Percentiles rank a stretch among this genome's conserved stretches.
Evolutionary conservation across 805 yeast species (phyloP).

Genomic region (Ogataea sp.): DNA sequence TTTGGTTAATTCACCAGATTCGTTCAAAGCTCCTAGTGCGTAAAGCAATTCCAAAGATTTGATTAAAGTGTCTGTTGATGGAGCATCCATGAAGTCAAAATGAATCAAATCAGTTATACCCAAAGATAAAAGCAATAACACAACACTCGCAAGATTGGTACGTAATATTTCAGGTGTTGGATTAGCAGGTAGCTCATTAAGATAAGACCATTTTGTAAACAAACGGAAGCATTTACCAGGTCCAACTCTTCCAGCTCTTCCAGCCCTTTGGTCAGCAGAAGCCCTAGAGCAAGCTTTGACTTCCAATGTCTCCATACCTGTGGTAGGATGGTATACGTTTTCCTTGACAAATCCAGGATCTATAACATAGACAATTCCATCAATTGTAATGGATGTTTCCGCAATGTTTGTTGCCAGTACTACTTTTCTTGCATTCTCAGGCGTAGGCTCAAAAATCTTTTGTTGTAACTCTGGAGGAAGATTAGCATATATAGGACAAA

Average conservation of each 20-base stretch:
- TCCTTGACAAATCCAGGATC: slow-evolving; percentile 96
- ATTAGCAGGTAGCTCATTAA: slow-evolving; percentile 65
- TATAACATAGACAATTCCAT: slow-evolving; percentile 90
- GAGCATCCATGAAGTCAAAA: slow-evolving; percentile 90
- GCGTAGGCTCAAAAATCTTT: slow-evolving; percentile 81
- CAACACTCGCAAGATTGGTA: slow-evolving; percentile 69
- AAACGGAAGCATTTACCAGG: slow-evolving; percentile 93
- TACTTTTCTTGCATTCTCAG: slow-evolving; percentile 69
- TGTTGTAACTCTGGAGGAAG: slow-evolving; percentile 80
- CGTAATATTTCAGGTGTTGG: slow-evolving; percentile 92
- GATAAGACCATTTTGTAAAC: slow-evolving; percentile 76
- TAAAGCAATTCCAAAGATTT: slow-evolving; percentile 77
- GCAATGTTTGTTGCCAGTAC: slow-evolving; percentile 96
- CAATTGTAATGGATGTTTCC: slow-evolving; percentile 92
- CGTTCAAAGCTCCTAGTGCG: slow-evolving; percentile 78
- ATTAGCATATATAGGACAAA: slow-evolving; percentile 88
- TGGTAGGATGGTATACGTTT: slow-evolving; percentile 77
- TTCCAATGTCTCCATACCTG: slow-evolving; percentile 82
- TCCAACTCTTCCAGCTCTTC: slow-evolving; percentile 96
- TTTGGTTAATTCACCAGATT: slow-evolving; percentile 68
- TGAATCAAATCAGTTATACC: slow-evolving; percentile 77
- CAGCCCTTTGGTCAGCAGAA: slow-evolving; percentile 93
- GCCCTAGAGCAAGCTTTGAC: slow-evolving; percentile 91
- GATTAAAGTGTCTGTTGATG: slow-evolving; percentile 63
- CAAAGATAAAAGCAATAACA: slow-evolving; percentile 67